Evolutionary conservation across 345 rosid genomes (phyloP).

Genomic region (rapeseed (Brassica napus)): Da-Ae NC_063443.1:15443501-15444000

Average conservation of each 20-base stretch:
- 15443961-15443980: constrained; percentile 27
- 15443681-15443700: constrained; percentile 16
- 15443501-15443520: not conserved
- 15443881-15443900: constrained; percentile 34
- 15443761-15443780: constrained; percentile 8
- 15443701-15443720: constrained; percentile 33
- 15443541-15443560: not conserved
- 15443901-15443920: constrained; percentile 23
- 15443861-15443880: not conserved
- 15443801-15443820: not conserved
- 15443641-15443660: not conserved
- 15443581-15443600: constrained; percentile 26
- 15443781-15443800: constrained; percentile 18
- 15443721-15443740: constrained; percentile 1
- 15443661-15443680: not conserved
- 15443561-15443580: constrained; percentile 13
- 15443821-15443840: constrained; percentile 28
- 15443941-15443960: not conserved
- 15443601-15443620: constrained; percentile 1
- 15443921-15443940: constrained; percentile 17
- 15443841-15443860: not conserved
- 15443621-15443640: not conserved
- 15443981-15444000: constrained; percentile 23
- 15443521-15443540: not conserved
- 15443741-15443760: constrained; percentile 24